Base-by-base conservation (phyloP, 1,139 yeast genomes). In the Pichia terricola region DNA sequence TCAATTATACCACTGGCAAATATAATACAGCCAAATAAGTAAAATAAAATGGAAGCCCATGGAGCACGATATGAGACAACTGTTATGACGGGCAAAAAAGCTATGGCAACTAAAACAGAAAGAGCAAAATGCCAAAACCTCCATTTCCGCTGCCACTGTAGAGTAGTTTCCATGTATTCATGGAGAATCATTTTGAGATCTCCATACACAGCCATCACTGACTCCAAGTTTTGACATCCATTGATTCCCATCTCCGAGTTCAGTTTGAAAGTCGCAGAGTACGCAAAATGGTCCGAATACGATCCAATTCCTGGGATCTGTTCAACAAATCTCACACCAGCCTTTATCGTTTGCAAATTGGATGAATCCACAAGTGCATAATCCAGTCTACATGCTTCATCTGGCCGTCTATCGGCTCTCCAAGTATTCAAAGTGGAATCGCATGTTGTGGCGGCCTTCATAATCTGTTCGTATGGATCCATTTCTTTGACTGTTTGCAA, bases 281-380 rank as follows among this genome's bases (percentile, higher is more conserved):
- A 84, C 0, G 91, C 99, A 69, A 94, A 91, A 67, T 91, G 98
- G 60, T 91, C 99, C 0, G 96, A 87, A 53, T 76, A 81, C 4
- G 95, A 83, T 6, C 85, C 81, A 11, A 76, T 64, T 1, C 67
- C 66, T 0, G 84, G 81, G 10, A 86, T 66, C 26, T 61, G 58
- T 40, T 86, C 95, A 0, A 87, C 79, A 58, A 89, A 88, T 33
- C 72, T 71, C 2, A 88, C 96, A 9, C 70, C 62, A 0, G 94
- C 88, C 26, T 69, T 70, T 0, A 72, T 52, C 0, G 88, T 81
- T 3, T 57, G 59, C 26, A 88, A 66, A 40, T 65, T 66, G 0
- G 62, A 55, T 2, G 75, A 63, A 57, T 86, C 95, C 43, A 85
- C 76, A 49, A 91, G 70, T 0, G 95, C 94, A 60, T 91, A 91